Percentiles rank a stretch among this genome's conserved stretches.
Evolutionary conservation across 1,139 yeast species (phyloP).

Genomic region (Candida glucosophila): DNA sequence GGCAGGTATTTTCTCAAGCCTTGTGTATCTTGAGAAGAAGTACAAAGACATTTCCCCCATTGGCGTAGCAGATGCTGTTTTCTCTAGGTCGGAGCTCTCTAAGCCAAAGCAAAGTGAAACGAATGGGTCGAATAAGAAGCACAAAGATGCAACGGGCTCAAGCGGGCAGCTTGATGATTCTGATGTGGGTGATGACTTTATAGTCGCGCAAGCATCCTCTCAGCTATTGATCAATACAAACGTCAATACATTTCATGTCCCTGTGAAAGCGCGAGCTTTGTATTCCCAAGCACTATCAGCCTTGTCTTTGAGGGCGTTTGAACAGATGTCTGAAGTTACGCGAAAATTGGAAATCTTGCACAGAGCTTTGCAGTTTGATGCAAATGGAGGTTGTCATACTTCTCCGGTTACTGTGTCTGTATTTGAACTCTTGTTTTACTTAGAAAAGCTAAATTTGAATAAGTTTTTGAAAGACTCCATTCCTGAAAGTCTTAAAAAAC

Average conservation of each 20-base stretch:
- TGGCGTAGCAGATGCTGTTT: slow-evolving; percentile 28
- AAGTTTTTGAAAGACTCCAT: slow-evolving; percentile 1
- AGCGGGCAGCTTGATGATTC: slow-evolving; percentile 3
- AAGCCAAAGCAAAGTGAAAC: slow-evolving; percentile 12
- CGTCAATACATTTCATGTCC: slow-evolving; percentile 31
- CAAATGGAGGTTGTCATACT: slow-evolving; percentile 25
- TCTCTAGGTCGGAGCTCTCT: slow-evolving; percentile 16
- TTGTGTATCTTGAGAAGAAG: slow-evolving; percentile 27
- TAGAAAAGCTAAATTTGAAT: slow-evolving; percentile 12
- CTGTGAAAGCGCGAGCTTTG: slow-evolving; percentile 23
- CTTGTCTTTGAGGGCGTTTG: slow-evolving; percentile 26
- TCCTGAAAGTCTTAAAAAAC: slow-evolving; percentile 1
- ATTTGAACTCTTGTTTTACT: slow-evolving; percentile 34
- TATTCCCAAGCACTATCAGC: slow-evolving; percentile 20
- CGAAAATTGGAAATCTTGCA: slow-evolving; percentile 47
- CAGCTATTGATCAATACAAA: slow-evolving; percentile 27
- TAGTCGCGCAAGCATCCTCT: slow-evolving; percentile 31
- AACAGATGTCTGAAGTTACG: slow-evolving; percentile 19
- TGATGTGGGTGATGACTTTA: slow-evolving; percentile 18
- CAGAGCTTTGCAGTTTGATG: slow-evolving; percentile 41
- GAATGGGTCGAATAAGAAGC: slow-evolving; percentile 2
- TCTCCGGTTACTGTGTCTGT: slow-evolving; percentile 43
- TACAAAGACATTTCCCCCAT: slow-evolving; percentile 28
- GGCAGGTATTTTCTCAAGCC: slow-evolving; percentile 11
- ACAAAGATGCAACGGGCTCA: slow-evolving; percentile 2